Conservation (phyloP, 257 asterid species). For the Solanum ossicruentum region DNA sequence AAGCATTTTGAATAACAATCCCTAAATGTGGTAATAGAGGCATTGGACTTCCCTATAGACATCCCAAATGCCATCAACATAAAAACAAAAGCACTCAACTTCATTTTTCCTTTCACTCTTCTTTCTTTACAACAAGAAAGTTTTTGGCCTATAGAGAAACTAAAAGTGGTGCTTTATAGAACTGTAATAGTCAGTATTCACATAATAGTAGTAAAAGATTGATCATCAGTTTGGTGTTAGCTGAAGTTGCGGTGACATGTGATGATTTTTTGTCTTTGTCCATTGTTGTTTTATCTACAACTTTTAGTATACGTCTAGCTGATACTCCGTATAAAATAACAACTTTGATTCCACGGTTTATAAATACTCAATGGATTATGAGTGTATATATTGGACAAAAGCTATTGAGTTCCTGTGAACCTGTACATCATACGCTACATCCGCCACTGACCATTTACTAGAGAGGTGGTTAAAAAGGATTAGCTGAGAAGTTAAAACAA, state of each 20-base stretch:
- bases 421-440: no score
- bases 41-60: constrained; percentile 22
- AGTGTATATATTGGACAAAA: no score
- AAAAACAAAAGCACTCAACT: constrained; percentile 16
- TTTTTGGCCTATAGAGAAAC: neutral
- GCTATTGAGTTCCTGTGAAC: no score
- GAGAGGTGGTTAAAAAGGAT: constrained; percentile 4
- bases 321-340: no score
- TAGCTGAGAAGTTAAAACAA: constrained; percentile 39
- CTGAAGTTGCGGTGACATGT: constrained; percentile 7
- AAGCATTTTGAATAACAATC: constrained; percentile 92
- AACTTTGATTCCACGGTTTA: no score
- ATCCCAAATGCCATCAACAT: constrained; percentile 33
- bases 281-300: neutral
- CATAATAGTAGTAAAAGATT: neutral
- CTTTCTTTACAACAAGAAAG: neutral
- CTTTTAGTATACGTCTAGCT: no score
- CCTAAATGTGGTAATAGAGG: constrained; percentile 54
- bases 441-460: no score
- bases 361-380: no score
- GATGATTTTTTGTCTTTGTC: constrained; percentile 9
- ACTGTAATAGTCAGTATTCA: neutral
- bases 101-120: neutral
- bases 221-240: neutral
- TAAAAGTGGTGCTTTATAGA: neutral